Conservation (phyloP, 116 monocot species). For the Papilionanthe hybrid region DNA sequence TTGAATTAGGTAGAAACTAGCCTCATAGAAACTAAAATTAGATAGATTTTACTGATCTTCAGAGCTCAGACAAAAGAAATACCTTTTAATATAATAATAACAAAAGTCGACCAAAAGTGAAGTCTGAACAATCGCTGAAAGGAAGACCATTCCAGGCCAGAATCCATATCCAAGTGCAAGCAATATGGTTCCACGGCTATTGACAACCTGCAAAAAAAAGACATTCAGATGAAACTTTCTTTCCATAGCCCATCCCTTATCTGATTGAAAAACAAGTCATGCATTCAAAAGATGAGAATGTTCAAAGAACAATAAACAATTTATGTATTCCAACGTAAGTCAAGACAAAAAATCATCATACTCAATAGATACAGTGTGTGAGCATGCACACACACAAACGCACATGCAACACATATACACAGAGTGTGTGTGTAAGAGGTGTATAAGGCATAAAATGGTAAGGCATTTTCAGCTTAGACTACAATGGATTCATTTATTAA, state of each 20-base stretch:
- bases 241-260: too few relatives aligned
- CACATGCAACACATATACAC: too few relatives aligned
- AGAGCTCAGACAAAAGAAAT: neutral
- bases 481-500: neutral
- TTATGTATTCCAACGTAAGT: too few relatives aligned
- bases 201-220: slow-evolving; percentile 17
- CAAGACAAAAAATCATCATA: neutral
- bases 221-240: neutral
- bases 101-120: slow-evolving; percentile 44
- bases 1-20: neutral
- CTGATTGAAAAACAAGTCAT: neutral
- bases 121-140: slow-evolving; percentile 36
- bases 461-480: neutral
- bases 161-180: slow-evolving; percentile 20
- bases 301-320: neutral
- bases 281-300: neutral
- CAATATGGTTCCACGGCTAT: slow-evolving; percentile 13
- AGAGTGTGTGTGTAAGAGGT: neutral
- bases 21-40: too few relatives aligned
- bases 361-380: too few relatives aligned
- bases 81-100: slow-evolving; percentile 54
- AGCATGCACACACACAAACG: too few relatives aligned
- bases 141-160: slow-evolving; percentile 22
- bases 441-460: neutral
- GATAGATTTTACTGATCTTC: too few relatives aligned